Evolutionary conservation across 2,329 filamentous ascomycete species (phyloP), one percentile per base, ranked within the genome.

Genomic region (Pyrenophora graminea): DNA sequence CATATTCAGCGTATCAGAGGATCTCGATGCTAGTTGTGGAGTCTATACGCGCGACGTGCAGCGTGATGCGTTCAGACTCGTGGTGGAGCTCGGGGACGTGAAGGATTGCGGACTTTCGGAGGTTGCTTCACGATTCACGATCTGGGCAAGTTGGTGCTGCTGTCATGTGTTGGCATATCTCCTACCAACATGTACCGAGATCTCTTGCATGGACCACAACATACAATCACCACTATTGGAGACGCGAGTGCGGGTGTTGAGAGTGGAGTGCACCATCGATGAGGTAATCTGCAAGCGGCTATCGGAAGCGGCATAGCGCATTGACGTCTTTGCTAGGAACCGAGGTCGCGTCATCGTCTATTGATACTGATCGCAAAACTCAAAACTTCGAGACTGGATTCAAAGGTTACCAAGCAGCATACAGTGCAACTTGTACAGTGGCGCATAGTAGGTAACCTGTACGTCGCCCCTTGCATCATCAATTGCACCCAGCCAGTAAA

Each of bases 1-100:
- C 78, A 80, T 80, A 43, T 32, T 56, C 39, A 41, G 34, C 19
- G 12, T n/a, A 19, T 30, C 23, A 17, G n/a, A 17, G 7, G 10
- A n/a, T 12, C 13, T n/a, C 9, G 18, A 13, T 9, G n/a, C n/a
- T 38, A 10, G 17, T 39, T 12, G 15, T 30, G 19, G 13, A 12
- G n/a, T n/a, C 7, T 18, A 27, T 19, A 23, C 17, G 39, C 23
- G 13, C 42, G n/a, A 21, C 19, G 33, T 9, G 25, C 15, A 32
- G 18, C 23, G 18, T 19, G 39, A 23, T 19, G 36, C 43, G 19
- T 32, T 31, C 17, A 27, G 38, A 42, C 33, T 47, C 30, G 25
- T 47, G 17, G 39, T 45, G 31, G 23, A 21, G 45, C 27, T 30
- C 10, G 27, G 42, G 48, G 48, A 48, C 42, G 39, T 55, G 48